A percentile compares a stretch with the other conserved stretches of the same genome.
Conservation (phyloP, 2,329 filamentous ascomycete genomes). For the Colletotrichum falcatum region DNA sequence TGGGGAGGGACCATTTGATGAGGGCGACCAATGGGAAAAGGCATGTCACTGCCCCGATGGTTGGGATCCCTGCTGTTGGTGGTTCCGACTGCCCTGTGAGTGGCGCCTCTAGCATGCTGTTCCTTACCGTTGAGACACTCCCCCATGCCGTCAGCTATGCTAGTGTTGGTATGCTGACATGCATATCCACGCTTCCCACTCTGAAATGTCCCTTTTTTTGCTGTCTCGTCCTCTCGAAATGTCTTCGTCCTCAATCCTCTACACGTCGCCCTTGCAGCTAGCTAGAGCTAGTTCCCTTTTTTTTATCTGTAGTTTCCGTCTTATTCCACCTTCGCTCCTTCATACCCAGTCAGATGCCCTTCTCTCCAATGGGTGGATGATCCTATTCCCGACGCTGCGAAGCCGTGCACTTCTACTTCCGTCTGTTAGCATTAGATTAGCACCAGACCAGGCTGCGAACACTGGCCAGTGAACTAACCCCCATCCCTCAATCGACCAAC, state of each 20-base stretch:
- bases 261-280: neutral
- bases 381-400: slow-evolving; percentile 15
- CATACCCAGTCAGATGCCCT: neutral
- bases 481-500: neutral
- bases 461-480: slow-evolving; percentile 3
- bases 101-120: slow-evolving; percentile 23
- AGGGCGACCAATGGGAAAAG: neutral
- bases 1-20: neutral
- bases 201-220: slow-evolving; percentile 22
- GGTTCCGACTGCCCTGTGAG: slow-evolving; percentile 27
- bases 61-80: slow-evolving; percentile 28
- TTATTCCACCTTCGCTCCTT: slow-evolving; percentile 12
- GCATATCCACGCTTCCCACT: slow-evolving; percentile 35
- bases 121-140: neutral
- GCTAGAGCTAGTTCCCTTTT: neutral
- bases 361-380: slow-evolving; percentile 30
- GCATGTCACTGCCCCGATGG: slow-evolving; percentile 2
- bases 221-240: slow-evolving; percentile 6
- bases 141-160: slow-evolving; percentile 36
- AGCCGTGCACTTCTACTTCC: slow-evolving; percentile 31
- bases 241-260: slow-evolving; percentile 18
- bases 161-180: too few species aligned
- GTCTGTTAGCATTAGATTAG: neutral
- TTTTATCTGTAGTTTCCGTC: neutral
- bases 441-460: slow-evolving; percentile 22